Evolutionary conservation across 2,329 filamentous ascomycete genomes (phyloP).

Genomic region (Fonsecaea pedrosoi): DNA sequence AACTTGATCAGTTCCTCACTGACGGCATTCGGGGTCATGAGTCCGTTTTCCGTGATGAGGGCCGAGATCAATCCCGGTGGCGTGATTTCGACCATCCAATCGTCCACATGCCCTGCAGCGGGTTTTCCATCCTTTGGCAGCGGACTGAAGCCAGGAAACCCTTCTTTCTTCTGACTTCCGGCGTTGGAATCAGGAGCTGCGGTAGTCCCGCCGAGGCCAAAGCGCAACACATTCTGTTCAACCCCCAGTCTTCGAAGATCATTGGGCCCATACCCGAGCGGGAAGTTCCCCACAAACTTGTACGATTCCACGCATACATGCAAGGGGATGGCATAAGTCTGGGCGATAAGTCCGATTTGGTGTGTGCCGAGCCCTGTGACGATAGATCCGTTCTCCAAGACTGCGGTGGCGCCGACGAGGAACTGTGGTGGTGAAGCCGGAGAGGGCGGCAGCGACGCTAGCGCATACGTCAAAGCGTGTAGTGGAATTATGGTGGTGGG

Average conservation of each 20-base stretch:
- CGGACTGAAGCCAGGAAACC: neutral
- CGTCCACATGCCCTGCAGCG: conserved; percentile 35
- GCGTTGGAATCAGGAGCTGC: neutral
- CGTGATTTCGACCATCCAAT: conserved; percentile 56
- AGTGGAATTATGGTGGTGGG: conserved; percentile 34
- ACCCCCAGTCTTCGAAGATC: conserved; percentile 66
- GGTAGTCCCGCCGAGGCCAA: conserved; percentile 57
- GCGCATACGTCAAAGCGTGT: conserved; percentile 30
- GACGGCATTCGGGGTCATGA: conserved; percentile 68
- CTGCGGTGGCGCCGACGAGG: conserved; percentile 76
- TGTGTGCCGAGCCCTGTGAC: conserved; percentile 86
- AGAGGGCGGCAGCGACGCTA: conserved; percentile 27
- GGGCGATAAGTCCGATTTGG: conserved; percentile 83
- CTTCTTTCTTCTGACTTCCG: conserved; percentile 1
- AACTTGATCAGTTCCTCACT: conserved; percentile 73
- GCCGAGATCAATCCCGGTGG: conserved; percentile 68
- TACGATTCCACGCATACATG: conserved; percentile 95
- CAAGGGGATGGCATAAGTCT: conserved; percentile 74
- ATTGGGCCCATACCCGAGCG: conserved; percentile 60
- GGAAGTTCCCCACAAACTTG: conserved; percentile 91
- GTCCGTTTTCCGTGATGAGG: conserved; percentile 69
- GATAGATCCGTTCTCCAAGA: conserved; percentile 92
- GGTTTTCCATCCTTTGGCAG: conserved; percentile 28
- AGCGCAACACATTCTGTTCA: conserved; percentile 77
- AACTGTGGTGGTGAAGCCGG: conserved; percentile 51